Conservation (phyloP, 2,329 filamentous ascomycete genomes). For the Colletotrichum graminicola region DNA sequence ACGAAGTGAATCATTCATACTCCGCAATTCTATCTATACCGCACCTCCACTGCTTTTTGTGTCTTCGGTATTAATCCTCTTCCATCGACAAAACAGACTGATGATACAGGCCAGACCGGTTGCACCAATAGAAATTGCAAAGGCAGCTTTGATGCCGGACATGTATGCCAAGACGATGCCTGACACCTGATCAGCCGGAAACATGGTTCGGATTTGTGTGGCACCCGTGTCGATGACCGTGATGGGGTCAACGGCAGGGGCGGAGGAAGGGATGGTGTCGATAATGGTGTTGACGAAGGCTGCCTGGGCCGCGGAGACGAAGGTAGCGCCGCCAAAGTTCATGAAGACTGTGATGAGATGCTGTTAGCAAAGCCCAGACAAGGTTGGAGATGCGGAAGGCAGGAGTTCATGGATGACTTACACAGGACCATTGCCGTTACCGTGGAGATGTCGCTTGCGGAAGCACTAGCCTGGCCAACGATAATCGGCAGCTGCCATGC, state of each 20-base stretch:
- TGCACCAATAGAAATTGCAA: slow-evolving; percentile 64
- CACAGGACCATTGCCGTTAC: slow-evolving; percentile 47
- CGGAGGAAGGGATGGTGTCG: slow-evolving; percentile 19
- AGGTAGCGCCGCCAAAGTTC: slow-evolving; percentile 58
- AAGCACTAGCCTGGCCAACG: slow-evolving; percentile 28
- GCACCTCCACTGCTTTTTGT: not conserved
- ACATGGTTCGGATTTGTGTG: slow-evolving; percentile 63
- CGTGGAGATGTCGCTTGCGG: slow-evolving; percentile 30
- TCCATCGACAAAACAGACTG: slow-evolving; percentile 43
- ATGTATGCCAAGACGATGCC: slow-evolving; percentile 59
- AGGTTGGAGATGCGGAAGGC: no score
- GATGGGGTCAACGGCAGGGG: slow-evolving; percentile 46
- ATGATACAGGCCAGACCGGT: slow-evolving; percentile 50
- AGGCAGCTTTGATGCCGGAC: slow-evolving; percentile 64
- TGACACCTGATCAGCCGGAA: slow-evolving; percentile 59
- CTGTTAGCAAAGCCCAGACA: not conserved
- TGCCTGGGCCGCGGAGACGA: slow-evolving; percentile 57
- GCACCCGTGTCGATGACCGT: slow-evolving; percentile 55
- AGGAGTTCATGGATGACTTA: slow-evolving; percentile 34
- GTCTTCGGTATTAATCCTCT: not conserved
- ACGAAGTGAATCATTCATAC: no score
- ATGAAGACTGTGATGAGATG: slow-evolving; percentile 50
- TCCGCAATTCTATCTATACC: not conserved
- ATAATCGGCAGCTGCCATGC: slow-evolving; percentile 59
- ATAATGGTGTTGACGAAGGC: slow-evolving; percentile 55